Evolutionary conservation across 192 early-diverging fungal genomes (phyloP).

Genomic region (Coemansia sp.): DNA sequence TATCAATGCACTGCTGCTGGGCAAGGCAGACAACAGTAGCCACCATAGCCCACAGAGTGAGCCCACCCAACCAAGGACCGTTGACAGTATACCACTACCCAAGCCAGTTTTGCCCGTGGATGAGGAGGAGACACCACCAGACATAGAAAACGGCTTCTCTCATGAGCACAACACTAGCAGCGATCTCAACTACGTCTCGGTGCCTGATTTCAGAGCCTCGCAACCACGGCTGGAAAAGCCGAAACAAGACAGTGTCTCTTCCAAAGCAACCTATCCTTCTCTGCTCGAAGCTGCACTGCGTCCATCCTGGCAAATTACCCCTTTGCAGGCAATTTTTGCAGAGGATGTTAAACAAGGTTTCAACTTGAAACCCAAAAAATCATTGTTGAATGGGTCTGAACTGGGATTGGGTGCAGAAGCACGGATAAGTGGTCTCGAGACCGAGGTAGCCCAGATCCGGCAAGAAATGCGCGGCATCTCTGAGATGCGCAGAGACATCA

Average conservation of each 20-base stretch:
- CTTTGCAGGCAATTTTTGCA: neutral
- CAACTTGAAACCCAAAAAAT: neutral
- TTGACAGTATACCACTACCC: neutral
- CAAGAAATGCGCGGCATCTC: constrained; percentile 22
- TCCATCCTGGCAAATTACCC: neutral
- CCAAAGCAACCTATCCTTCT: neutral
- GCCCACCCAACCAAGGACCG: neutral
- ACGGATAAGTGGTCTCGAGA: constrained; percentile 19
- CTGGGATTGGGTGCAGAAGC: neutral
- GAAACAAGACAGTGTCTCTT: neutral
- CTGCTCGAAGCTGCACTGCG: neutral
- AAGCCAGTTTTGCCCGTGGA: neutral
- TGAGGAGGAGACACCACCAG: neutral
- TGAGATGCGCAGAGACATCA: constrained; percentile 27
- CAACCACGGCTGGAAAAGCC: neutral
- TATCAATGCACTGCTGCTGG: neutral
- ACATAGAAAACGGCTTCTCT: neutral
- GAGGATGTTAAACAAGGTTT: too few relatives aligned
- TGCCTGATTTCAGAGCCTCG: neutral
- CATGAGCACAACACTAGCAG: neutral
- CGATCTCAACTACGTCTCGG: neutral
- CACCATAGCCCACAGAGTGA: neutral
- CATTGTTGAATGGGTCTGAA: neutral
- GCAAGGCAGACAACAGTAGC: neutral
- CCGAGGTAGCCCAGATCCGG: constrained; percentile 21